Conservation (phyloP, 768 basidiomycete genomes). For the Podaxis sp. region DNA sequence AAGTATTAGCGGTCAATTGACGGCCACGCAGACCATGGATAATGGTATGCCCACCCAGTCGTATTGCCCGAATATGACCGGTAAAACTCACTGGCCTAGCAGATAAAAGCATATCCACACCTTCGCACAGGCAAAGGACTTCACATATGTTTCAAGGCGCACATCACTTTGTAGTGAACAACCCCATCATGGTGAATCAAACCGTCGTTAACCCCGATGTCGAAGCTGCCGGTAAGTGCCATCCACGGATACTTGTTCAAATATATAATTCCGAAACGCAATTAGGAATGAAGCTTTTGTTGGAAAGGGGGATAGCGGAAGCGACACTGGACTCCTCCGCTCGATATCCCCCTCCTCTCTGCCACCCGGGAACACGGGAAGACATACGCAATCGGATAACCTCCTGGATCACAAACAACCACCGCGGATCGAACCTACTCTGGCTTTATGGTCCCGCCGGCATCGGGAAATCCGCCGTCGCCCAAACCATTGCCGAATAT, state of each 20-base stretch:
- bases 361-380: not conserved
- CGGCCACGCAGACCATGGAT: too few relatives aligned
- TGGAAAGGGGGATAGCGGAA: not conserved
- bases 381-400: not conserved
- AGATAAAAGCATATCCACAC: too few relatives aligned
- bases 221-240: not conserved
- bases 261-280: not conserved
- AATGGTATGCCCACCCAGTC: too few relatives aligned
- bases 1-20: too few relatives aligned
- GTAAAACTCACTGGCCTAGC: too few relatives aligned
- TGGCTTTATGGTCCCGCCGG: slow-evolving; percentile 7
- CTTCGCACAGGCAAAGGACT: too few relatives aligned
- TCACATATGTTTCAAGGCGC: slow-evolving; percentile 5
- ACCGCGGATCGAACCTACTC: not conserved
- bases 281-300: not conserved
- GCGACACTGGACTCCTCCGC: not conserved
- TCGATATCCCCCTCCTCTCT: not conserved
- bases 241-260: not conserved
- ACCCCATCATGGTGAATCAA: not conserved
- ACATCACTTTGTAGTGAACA: not conserved
- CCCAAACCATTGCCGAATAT: slow-evolving; percentile 2
- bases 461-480: slow-evolving; percentile 4
- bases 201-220: not conserved
- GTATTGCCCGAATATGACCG: too few relatives aligned
- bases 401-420: not conserved